Evolutionary conservation across 768 basidiomycete genomes (phyloP).

Genomic region (Galerina sulciceps): DNA sequence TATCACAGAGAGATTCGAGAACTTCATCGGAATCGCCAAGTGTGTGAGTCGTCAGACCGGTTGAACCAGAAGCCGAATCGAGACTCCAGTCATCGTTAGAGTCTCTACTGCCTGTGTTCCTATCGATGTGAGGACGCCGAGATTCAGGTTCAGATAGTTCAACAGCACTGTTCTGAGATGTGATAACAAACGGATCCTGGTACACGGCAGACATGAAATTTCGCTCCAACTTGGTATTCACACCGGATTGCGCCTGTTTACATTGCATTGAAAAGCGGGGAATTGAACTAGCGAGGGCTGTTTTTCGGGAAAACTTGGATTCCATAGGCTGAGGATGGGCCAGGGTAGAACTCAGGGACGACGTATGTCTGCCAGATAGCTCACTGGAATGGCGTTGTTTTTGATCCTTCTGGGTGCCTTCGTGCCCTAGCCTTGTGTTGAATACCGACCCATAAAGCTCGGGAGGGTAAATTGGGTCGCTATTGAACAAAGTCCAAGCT

Average conservation of each 20-base stretch:
- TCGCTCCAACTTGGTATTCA: not conserved
- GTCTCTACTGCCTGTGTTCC: no score
- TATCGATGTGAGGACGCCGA: no score
- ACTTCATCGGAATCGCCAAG: constrained; percentile 31
- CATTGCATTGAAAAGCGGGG: constrained; percentile 4
- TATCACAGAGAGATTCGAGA: constrained; percentile 33
- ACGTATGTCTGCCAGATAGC: not conserved
- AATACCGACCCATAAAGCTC: no score
- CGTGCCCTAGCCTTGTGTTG: no score
- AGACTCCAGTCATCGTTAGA: not conserved
- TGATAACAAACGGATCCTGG: no score
- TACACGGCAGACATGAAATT: not conserved
- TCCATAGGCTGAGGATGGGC: not conserved
- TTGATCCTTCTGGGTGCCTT: no score
- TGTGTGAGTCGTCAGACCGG: not conserved
- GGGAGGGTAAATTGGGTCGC: no score
- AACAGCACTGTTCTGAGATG: no score
- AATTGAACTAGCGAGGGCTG: not conserved
- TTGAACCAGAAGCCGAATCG: not conserved
- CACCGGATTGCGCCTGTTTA: not conserved
- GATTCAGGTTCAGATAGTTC: no score
- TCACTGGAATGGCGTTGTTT: no score
- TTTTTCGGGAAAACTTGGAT: not conserved
- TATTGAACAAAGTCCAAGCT: no score
- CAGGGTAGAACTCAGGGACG: not conserved